Conservation (phyloP, 345 rosid genomes). For the Anacardium occidentale region DNA sequence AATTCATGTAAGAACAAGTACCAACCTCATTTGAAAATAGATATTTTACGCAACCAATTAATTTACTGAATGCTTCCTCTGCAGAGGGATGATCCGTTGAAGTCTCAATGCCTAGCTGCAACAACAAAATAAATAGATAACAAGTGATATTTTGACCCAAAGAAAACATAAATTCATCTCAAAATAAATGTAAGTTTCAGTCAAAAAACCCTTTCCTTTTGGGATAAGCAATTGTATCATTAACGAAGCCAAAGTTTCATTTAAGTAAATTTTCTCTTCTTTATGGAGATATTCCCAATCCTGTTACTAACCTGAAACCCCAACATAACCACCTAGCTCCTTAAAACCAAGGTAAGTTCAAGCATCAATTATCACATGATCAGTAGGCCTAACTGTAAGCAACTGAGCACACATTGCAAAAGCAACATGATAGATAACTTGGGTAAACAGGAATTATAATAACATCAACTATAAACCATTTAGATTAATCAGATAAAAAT, state of each 20-base stretch:
- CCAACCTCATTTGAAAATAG: conserved; percentile 81
- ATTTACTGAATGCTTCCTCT: conserved; percentile 60
- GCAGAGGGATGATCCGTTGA: conserved; percentile 44
- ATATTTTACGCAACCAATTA: conserved; percentile 48
- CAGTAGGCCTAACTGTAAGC: background rate
- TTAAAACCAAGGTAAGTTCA: background rate
- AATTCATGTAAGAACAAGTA: conserved; percentile 16
- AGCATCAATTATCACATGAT: background rate
- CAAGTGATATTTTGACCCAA: conserved; percentile 1
- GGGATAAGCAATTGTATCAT: background rate
- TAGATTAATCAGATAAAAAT: too few relatives aligned
- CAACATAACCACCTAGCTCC: background rate
- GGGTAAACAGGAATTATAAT: background rate
- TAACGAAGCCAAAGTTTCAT: background rate
- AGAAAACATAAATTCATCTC: background rate
- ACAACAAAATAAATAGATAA: conserved; percentile 14
- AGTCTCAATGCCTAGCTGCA: conserved; percentile 70
- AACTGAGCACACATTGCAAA: background rate
- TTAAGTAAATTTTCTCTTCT: background rate
- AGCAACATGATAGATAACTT: background rate
- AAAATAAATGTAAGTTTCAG: background rate
- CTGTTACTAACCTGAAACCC: background rate
- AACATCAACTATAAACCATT: background rate
- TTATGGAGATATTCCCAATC: background rate
- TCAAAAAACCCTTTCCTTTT: background rate